phyloP scores from a whole-genome alignment of 129 eudicot species.

The Flaveria brownii region DNA sequence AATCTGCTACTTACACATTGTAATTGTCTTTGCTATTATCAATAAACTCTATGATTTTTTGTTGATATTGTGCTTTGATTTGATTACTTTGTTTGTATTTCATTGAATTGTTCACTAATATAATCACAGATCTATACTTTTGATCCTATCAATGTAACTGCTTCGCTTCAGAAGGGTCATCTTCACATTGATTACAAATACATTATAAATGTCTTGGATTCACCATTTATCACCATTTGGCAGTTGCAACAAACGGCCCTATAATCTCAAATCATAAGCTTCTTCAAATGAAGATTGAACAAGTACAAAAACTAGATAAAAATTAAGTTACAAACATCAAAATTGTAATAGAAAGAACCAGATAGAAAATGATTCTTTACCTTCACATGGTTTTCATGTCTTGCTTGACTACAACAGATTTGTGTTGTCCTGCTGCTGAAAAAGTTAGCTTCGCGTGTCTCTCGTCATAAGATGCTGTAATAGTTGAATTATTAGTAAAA shows the following conservation, averaged over 20 bases:
- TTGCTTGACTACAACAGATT: constrained; percentile 23
- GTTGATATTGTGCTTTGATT: too few relatives aligned
- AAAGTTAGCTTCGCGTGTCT: constrained; percentile 51
- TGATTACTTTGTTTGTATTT: too few relatives aligned
- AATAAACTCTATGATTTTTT: too few relatives aligned
- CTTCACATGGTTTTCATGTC: constrained; percentile 14
- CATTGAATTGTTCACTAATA: too few relatives aligned
- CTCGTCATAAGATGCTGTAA: constrained; percentile 82
- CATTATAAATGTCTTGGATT: neutral
- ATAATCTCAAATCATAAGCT: neutral
- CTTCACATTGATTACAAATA: neutral
- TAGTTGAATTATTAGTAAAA: constrained; percentile 10
- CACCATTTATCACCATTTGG: neutral
- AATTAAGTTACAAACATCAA: constrained; percentile 6
- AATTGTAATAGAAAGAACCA: neutral
- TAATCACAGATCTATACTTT: too few relatives aligned
- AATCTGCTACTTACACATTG: too few relatives aligned
- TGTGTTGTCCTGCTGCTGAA: constrained; percentile 29
- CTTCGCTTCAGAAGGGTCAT: neutral
- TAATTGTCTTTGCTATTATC: too few relatives aligned
- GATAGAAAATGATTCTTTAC: neutral
- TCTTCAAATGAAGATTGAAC: neutral
- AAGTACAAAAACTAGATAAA: neutral
- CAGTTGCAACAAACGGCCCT: neutral
- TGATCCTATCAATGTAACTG: too few relatives aligned